Conservation (phyloP, 257 asterid species). For the Nicotiana noctiflora region DNA sequence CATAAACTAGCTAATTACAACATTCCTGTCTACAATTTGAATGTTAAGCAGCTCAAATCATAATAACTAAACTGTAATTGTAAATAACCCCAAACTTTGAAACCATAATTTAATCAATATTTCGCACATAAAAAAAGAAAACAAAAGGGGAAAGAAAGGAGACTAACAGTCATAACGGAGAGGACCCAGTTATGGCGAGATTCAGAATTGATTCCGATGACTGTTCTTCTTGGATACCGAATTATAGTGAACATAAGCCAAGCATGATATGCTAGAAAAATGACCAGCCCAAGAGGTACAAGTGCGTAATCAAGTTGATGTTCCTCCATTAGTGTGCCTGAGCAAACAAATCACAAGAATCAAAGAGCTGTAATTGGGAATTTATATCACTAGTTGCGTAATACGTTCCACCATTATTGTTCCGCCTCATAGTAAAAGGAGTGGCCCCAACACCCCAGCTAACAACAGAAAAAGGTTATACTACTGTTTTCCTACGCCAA, state of each 20-base stretch:
- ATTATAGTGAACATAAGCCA: constrained; percentile 61
- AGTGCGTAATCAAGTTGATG: constrained; percentile 45
- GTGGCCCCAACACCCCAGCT: too few species aligned
- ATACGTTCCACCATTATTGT: too few species aligned
- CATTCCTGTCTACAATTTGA: too few species aligned
- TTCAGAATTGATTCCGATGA: constrained; percentile 65
- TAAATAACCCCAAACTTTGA: too few species aligned
- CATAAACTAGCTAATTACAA: too few species aligned
- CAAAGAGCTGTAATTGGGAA: background rate
- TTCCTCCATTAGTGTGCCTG: constrained; percentile 35
- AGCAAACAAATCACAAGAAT: background rate
- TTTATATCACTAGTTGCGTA: background rate
- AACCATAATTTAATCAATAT: background rate
- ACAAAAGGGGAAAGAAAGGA: background rate
- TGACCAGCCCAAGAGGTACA: constrained; percentile 64
- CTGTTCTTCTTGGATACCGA: constrained; percentile 47
- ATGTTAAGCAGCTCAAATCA: too few species aligned
- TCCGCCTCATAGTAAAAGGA: too few species aligned
- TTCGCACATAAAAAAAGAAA: background rate
- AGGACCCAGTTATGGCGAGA: constrained; percentile 65
- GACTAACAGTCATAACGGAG: constrained; percentile 68
- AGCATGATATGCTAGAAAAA: constrained; percentile 42
- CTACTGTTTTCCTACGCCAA: too few species aligned
- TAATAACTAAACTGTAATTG: background rate
- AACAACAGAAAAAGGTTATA: too few species aligned